These are phyloP conservation scores for Leishmania tarentolae DNA, from an alignment of 208 protist species.

Conservation along the genomic window DNA sequence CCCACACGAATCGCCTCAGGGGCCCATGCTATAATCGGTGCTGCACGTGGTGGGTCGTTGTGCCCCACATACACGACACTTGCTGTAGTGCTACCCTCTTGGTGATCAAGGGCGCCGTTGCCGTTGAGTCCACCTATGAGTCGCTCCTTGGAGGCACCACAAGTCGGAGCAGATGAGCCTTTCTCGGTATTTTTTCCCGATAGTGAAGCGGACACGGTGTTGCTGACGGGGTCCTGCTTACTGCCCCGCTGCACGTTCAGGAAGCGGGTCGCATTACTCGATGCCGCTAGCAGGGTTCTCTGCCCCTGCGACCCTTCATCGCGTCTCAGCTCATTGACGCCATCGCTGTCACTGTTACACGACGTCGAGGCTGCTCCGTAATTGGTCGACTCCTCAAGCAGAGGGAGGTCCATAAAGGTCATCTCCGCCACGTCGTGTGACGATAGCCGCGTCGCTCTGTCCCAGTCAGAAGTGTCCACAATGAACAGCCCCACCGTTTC, in stretches of 20 bases:
- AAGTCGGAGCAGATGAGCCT: not conserved
- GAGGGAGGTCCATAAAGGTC: slow-evolving; percentile 39
- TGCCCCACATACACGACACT: slow-evolving; percentile 24
- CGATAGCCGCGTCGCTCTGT: slow-evolving; percentile 44
- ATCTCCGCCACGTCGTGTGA: slow-evolving; percentile 36
- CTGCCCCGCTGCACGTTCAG: not conserved
- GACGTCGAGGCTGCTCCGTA: not conserved
- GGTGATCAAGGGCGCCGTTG: not conserved
- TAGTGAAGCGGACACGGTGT: not conserved
- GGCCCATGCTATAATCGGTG: slow-evolving; percentile 72
- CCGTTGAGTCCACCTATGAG: not conserved
- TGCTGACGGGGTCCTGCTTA: not conserved
- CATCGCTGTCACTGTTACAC: not conserved
- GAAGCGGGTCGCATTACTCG: slow-evolving; percentile 5
- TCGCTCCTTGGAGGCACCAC: not conserved
- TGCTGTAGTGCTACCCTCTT: not conserved
- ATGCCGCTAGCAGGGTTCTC: not conserved
- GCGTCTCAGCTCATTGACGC: not conserved
- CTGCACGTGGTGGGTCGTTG: slow-evolving; percentile 26
- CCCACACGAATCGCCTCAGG: slow-evolving; percentile 44
- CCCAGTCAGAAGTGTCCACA: slow-evolving; percentile 77
- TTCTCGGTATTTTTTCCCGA: not conserved
- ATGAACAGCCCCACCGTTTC: slow-evolving; percentile 53
- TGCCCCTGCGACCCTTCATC: not conserved
- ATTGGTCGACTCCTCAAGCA: slow-evolving; percentile 12